Evolutionary conservation across 2,329 filamentous ascomycete genomes (phyloP), one percentile per base, ranked within the genome.

Genomic region (Stagonosporopsis cucurbitacearum): DNA sequence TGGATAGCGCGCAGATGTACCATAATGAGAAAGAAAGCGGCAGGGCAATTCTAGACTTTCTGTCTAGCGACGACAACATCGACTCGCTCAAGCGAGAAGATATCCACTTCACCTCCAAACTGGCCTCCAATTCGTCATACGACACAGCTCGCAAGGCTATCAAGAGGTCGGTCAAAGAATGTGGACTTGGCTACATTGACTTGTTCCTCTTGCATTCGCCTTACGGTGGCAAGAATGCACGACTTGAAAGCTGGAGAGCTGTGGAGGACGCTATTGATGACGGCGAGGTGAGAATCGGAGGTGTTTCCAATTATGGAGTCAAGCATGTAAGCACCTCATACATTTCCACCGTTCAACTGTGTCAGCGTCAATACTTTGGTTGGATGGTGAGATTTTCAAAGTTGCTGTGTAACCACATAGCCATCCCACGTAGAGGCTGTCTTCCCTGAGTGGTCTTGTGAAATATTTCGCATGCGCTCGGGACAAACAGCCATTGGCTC

Each of bases 51-150:
- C 71, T 73, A 2, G 76, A 80, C 19, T 90, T 84, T 63, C 75
- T 90, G 3, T 66, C 75, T 33, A 76, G 76, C 48, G 68, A 66
- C 2, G 75, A 77, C 12, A 85, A 85, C 59, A 77, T 73, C 0
- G 65, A 78, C 0, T 80, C 78, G 0, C 71, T 92, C 25, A 82
- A 80, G 60, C 83, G 91, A 5, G 83, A 87, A 53, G 86, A 93
- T 66, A 79, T 95, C 49, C 91, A 91, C 75, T 93, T 91, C 73
- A 95, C 91, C 0, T 89, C 88, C 32, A 96, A 95, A 78, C 81
- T 95, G 13, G 86, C 86, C 1, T 86, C 82, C 54, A 90, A 87
- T 69, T 80, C 80, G 1, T 82, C 82, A 4, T 94, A 93, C 72
- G 83, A 88, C n/a, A 78, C 79, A 3, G 89, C 89, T 22, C 83